Evolutionary conservation across 2,329 filamentous ascomycete genomes (phyloP), one percentile per base, ranked within the genome.

Genomic region (Cladorrhinum sp.): DNA sequence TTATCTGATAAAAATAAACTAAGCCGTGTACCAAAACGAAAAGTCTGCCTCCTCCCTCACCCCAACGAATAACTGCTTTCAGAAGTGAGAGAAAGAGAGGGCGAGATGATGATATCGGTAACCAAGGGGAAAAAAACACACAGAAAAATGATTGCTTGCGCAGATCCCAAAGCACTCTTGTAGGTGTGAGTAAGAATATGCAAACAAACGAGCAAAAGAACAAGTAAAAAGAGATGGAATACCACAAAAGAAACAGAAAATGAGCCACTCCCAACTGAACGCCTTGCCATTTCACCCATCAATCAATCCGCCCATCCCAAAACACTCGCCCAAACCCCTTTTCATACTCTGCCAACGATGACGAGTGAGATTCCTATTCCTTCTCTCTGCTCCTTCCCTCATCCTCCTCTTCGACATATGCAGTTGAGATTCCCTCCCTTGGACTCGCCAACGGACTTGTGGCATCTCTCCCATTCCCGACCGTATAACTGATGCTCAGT

Each of bases 401-500:
- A 58, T 65, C 76, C 64, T 41, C 52, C 49, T 58, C 59, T 23
- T 50, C 58, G 5, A 57, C 54, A 49, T 52, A 55, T 74, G 73
- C 12, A 4, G 41, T 23, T 29, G 38, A 5, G 18, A 70, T 69
- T 38, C 76, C 71, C 65, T 82, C 81, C 57, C 78, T 72, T 41
- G 83, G 81, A 56, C 85, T 89, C 2, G 83, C 83, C 55, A 68
- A 38, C 27, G 67, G 64, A 50, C 66, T 68, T 8, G 72, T 70
- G 25, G 38, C 24, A 7, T 36, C 53, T 7, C 32, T 25, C 1
- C 83, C 82, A 38, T 92, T 74, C 13, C 88, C 86, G 66, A 85
- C 89, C 16, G 82, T 70, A 8, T 82, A 84, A 6, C 81, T 84
- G 64, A 92, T 87, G 73, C 90, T 93, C 41, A 45, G 5, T 24